Conservation (phyloP, 169 alveolate genomes). For the Plasmodium gallinaceum region DNA sequence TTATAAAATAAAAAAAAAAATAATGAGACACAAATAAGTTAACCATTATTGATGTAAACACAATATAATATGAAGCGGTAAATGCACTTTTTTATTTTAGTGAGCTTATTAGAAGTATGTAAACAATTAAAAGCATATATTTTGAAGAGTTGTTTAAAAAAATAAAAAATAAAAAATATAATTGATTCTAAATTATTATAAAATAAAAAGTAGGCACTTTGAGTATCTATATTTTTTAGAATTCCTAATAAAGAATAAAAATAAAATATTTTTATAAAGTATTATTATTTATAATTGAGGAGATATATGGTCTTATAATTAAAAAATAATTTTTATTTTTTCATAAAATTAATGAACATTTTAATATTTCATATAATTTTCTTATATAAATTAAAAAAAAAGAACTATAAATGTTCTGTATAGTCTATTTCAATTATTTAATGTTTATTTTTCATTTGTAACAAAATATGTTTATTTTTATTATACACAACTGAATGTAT, state of each 20-base stretch:
- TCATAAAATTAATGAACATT: too few relatives aligned
- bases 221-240: slow-evolving; percentile 6
- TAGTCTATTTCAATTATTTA: not conserved
- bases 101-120: not conserved
- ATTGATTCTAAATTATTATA: not conserved
- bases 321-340: too few relatives aligned
- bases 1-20: too few relatives aligned
- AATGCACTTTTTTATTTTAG: not conserved
- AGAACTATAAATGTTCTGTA: not conserved
- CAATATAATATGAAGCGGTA: too few relatives aligned
- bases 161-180: not conserved
- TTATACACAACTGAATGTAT: too few relatives aligned
- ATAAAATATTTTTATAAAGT: not conserved
- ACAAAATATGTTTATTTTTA: too few relatives aligned
- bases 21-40: too few relatives aligned
- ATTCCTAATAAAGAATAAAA: not conserved
- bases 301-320: too few relatives aligned
- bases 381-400: too few relatives aligned
- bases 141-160: slow-evolving; percentile 8
- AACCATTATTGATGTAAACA: too few relatives aligned
- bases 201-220: slow-evolving; percentile 15
- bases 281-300: not conserved
- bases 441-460: too few relatives aligned
- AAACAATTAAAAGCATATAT: not conserved
- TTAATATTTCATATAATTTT: too few relatives aligned